Conservation (phyloP, 208 protist species). For the Crithidia acanthocephali region DNA sequence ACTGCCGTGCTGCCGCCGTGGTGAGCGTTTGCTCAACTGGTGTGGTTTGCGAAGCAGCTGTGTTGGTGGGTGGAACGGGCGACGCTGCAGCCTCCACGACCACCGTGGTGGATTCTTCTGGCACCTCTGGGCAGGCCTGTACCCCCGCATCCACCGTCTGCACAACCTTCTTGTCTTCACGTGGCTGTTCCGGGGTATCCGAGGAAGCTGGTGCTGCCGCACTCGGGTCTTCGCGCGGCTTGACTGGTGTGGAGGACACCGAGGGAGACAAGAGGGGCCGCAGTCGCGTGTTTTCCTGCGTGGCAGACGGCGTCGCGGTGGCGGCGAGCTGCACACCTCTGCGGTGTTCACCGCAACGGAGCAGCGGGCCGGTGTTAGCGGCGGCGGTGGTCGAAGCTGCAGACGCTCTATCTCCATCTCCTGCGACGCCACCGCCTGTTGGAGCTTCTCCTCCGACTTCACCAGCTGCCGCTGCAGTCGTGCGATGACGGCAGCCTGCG, state of each 20-base stretch:
- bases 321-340: no score
- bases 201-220: neutral
- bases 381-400: slow-evolving; percentile 18
- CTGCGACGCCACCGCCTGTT: slow-evolving; percentile 7
- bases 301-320: no score
- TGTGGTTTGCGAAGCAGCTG: neutral
- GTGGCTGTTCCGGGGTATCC: neutral
- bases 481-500: slow-evolving; percentile 3
- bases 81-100: neutral
- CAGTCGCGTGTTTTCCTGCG: neutral
- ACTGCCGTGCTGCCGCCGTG: neutral
- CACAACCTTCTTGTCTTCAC: no score
- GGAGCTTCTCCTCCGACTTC: slow-evolving; percentile 4
- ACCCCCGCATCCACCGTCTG: neutral
- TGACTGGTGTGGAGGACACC: slow-evolving; percentile 9
- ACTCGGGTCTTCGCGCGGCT: neutral
- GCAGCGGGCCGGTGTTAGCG: slow-evolving; percentile 1
- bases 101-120: no score
- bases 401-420: slow-evolving; percentile 12
- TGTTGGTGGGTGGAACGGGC: neutral
- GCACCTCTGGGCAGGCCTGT: no score
- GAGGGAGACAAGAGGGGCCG: slow-evolving; percentile 6
- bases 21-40: neutral
- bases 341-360: slow-evolving; percentile 3
- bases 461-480: slow-evolving; percentile 21